Percentiles rank a stretch among this genome's conserved stretches.
Conservation (phyloP, 139 green algal genomes). For the Tetraselmis chui region DNA sequence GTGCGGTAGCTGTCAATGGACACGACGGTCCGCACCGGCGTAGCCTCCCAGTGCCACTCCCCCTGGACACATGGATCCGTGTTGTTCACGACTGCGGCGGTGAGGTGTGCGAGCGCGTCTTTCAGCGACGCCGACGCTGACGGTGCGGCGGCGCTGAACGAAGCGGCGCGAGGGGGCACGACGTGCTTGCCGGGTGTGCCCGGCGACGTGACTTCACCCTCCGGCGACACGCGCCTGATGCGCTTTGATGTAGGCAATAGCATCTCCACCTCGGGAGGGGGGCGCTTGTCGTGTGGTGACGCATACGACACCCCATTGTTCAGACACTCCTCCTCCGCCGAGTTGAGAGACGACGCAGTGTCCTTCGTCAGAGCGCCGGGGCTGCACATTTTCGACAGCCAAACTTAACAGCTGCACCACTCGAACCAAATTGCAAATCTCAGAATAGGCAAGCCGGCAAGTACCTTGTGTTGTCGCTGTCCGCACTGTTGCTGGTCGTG, state of each 20-base stretch:
- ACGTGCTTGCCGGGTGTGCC: background rate
- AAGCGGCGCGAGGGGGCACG: background rate
- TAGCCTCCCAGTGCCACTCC: background rate
- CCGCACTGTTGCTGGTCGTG: no score
- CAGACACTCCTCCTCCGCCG: background rate
- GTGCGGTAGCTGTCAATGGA: background rate
- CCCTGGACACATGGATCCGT: background rate
- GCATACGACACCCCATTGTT: background rate
- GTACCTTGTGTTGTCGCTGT: no score
- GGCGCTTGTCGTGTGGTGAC: background rate
- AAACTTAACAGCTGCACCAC: no score
- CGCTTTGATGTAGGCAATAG: background rate
- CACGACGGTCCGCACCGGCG: background rate
- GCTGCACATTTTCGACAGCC: no score
- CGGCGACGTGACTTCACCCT: background rate
- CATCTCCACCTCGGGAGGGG: background rate
- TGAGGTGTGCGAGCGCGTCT: background rate
- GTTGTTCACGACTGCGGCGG: background rate
- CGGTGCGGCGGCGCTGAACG: background rate
- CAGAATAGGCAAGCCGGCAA: no score
- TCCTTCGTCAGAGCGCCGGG: background rate
- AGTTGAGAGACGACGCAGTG: background rate
- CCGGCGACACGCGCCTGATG: background rate
- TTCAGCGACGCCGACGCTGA: background rate
- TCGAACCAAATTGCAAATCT: no score